Conservation (phyloP, 1,284 basidiomycete species). For the Vanrija sp. region DNA sequence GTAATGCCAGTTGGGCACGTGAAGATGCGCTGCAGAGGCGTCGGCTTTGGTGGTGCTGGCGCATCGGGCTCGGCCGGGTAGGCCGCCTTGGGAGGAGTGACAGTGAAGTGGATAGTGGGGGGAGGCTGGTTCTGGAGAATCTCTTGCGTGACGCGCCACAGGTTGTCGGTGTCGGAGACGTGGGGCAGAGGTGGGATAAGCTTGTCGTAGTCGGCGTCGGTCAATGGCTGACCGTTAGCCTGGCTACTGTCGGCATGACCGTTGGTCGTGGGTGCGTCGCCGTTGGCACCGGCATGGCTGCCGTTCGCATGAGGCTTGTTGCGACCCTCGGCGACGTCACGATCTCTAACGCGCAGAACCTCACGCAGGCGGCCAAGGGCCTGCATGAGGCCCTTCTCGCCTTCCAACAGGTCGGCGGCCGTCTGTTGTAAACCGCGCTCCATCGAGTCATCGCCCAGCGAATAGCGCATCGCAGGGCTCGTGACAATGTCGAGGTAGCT, state of each 20-base stretch:
- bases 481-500: conserved; percentile 46
- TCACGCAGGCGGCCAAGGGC: conserved; percentile 44
- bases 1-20: conserved; percentile 43
- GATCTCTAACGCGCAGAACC: conserved; percentile 33
- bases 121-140: conserved; percentile 21
- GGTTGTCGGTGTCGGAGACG: conserved; percentile 43
- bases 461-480: conserved; percentile 45
- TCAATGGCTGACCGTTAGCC: conserved; percentile 8
- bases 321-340: conserved; percentile 30
- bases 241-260: background rate
- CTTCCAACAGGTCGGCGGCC: conserved; percentile 47
- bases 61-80: conserved; percentile 3
- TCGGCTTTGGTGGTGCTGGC: conserved; percentile 20
- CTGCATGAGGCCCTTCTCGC: conserved; percentile 47
- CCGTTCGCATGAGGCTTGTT: conserved; percentile 7
- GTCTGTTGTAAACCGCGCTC: conserved; percentile 47
- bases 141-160: conserved; percentile 45
- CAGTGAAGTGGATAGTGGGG: conserved; percentile 27
- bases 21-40: conserved; percentile 46
- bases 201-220: conserved; percentile 10
- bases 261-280: conserved; percentile 3
- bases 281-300: conserved; percentile 5
- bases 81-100: conserved; percentile 25
- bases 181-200: conserved; percentile 36
- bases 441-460: conserved; percentile 45